Conservation (phyloP, 2,329 filamentous ascomycete genomes). For the Trichophyton schoenleinii region DNA sequence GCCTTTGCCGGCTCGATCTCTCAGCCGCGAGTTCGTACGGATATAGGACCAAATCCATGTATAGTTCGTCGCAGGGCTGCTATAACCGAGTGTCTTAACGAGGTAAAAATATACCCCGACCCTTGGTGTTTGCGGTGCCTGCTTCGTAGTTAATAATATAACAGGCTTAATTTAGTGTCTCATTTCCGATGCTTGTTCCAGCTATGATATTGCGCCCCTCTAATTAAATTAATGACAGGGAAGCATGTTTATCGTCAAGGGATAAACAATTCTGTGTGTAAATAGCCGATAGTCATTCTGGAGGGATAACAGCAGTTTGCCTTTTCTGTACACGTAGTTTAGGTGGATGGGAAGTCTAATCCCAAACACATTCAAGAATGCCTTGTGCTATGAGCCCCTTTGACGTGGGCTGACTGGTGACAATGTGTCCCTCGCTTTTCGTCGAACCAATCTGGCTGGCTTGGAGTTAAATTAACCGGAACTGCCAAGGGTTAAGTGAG, state of each 20-base stretch:
- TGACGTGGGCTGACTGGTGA: background rate
- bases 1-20: background rate
- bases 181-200: constrained; percentile 4
- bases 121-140: background rate
- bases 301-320: background rate
- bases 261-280: background rate
- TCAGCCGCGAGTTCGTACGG: background rate
- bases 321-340: background rate
- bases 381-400: background rate
- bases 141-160: background rate
- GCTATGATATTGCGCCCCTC: background rate
- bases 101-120: background rate
- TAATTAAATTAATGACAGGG: constrained; percentile 2
- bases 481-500: background rate
- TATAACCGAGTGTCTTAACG: background rate
- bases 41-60: constrained; percentile 2
- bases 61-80: background rate
- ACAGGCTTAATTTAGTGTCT: background rate
- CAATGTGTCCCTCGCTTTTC: background rate
- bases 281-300: background rate
- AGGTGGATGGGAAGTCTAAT: background rate
- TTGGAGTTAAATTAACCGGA: background rate
- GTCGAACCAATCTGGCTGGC: background rate
- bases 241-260: background rate
- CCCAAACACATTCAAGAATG: background rate